Conservation (phyloP, 148 eudicot species). For the Dysphania ambrosioides region DNA sequence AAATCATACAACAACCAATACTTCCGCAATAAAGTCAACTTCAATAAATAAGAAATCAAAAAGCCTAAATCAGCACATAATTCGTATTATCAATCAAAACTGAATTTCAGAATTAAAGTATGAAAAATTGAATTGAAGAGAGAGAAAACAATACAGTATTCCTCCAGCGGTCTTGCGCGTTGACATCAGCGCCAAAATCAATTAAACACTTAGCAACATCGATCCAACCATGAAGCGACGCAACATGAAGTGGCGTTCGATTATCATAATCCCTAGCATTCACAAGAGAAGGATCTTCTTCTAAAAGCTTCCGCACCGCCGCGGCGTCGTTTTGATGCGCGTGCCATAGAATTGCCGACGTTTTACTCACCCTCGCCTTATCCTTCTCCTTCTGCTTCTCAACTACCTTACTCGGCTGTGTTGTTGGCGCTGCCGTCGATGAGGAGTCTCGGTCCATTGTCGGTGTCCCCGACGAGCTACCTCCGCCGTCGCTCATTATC, state of each 20-base stretch:
- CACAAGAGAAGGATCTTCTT: conserved; percentile 70
- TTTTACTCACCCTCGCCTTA: conserved; percentile 72
- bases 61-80: too few species aligned
- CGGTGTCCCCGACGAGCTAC: conserved; percentile 7
- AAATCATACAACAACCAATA: background rate
- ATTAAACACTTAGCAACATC: conserved; percentile 75
- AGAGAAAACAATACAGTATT: conserved; percentile 53
- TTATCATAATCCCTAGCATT: conserved; percentile 82
- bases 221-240: conserved; percentile 87
- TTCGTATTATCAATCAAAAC: background rate
- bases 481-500: conserved; percentile 60
- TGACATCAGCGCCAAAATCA: conserved; percentile 79
- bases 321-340: conserved; percentile 86
- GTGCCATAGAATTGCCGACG: conserved; percentile 89
- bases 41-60: background rate
- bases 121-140: background rate
- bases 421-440: conserved; percentile 19
- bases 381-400: conserved; percentile 57
- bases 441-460: background rate
- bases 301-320: conserved; percentile 69
- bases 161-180: conserved; percentile 94
- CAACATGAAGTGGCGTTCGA: conserved; percentile 90
- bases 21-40: background rate
- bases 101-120: background rate
- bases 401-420: conserved; percentile 20